Evolutionary conservation across 176 grass and related monocot species (phyloP), one percentile per base, ranked within the genome.

Genomic region (Ananas comosus): DNA sequence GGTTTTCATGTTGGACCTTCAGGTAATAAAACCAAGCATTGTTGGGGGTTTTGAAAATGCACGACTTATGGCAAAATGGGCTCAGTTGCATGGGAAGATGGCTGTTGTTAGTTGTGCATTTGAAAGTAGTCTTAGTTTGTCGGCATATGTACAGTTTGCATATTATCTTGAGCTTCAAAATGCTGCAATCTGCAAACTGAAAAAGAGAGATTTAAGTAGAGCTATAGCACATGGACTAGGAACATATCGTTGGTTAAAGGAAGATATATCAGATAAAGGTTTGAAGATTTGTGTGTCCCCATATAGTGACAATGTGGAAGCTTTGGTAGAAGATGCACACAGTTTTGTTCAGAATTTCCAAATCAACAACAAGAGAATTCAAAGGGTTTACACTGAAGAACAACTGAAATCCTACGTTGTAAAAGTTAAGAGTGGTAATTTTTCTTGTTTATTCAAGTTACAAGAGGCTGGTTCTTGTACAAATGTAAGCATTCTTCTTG

Each of bases 21-120:
- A 96, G 93, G 88, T 92, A 72, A 92, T 96, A 65, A 96, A 96
- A 86, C 93, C 93, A 66, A 92, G 93, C 86, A 70, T 86, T 73
- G 66, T 92, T 68, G 88, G 93, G 16, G 93, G 88, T 76, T 96
- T 96, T 80, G 88, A 92, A 85, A 87, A 79, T 72, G 78, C 86
- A 70, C 76, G 83, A 79, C 79, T 74, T 19, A 85, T 96, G 71
- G 93, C 93, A 81, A 92, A 92, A 77, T 96, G 88, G 93, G 88
- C 93, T 67, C 86, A 86, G 52, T 70, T 96, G 59, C 85, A 96
- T 75, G 78, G 85, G 70, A 96, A 92, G 78, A 89, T 90, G 73
- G 81, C 86, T 72, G 71, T 96, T 72, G 85, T 96, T 78, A 92
- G 93, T 83, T 87, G 88, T 65, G 53, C 93, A 12, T 96, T 85